Conservation (phyloP, 75 land plant genomes). For the Selaginella moellendorffii region DNA sequence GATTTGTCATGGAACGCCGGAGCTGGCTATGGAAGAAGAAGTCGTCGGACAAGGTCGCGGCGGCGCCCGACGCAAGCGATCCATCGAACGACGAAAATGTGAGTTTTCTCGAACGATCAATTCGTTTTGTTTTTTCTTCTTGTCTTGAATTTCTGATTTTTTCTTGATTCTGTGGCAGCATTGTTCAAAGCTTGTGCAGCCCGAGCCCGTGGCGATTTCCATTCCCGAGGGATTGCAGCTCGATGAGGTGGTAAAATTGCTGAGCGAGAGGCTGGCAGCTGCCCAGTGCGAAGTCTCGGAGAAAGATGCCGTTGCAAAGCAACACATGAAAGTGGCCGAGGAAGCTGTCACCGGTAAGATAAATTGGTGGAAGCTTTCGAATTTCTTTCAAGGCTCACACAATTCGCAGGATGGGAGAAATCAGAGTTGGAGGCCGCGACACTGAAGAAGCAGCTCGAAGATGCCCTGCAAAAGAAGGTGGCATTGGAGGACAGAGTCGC, state of each 20-base stretch:
- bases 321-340: slow-evolving; percentile 78
- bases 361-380: neutral
- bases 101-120: too few species aligned
- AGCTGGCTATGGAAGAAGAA: slow-evolving; percentile 88
- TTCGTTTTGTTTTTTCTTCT: too few species aligned
- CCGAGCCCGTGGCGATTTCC: slow-evolving; percentile 5
- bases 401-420: slow-evolving; percentile 5
- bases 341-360: slow-evolving; percentile 70
- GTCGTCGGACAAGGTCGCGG: slow-evolving; percentile 46
- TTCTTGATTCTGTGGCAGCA: slow-evolving; percentile 30
- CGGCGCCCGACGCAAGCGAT: slow-evolving; percentile 33
- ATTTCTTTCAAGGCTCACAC: too few species aligned
- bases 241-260: slow-evolving; percentile 27
- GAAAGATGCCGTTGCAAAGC: slow-evolving; percentile 60
- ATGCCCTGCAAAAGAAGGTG: neutral
- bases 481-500: neutral
- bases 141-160: too few species aligned
- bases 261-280: slow-evolving; percentile 40
- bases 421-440: neutral
- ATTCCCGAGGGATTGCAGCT: slow-evolving; percentile 7
- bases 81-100: neutral
- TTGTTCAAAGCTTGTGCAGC: slow-evolving; percentile 14
- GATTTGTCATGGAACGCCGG: slow-evolving; percentile 23
- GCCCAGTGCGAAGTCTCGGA: slow-evolving; percentile 43
- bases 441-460: neutral